Percentiles rank a stretch among this genome's conserved stretches.
These are phyloP conservation scores for Lagenidium giganteum DNA, from an alignment of 352 stramenopile species.

Conservation along the genomic window DNA sequence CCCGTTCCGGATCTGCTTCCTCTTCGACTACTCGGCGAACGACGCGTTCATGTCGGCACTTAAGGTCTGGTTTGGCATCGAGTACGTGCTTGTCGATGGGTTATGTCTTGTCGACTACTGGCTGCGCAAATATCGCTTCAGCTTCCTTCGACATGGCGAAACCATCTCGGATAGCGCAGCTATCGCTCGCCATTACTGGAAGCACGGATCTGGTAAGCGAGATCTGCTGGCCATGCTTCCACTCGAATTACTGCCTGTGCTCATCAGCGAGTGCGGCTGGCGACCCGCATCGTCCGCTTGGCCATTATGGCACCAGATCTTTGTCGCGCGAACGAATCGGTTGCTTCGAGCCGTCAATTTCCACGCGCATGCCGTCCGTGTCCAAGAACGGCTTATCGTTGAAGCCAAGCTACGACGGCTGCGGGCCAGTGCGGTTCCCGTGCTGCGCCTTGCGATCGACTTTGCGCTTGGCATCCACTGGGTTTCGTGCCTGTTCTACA, in stretches of 20 bases:
- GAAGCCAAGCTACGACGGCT: slow-evolving; percentile 27
- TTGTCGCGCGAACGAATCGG: slow-evolving; percentile 42
- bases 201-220: slow-evolving; percentile 34
- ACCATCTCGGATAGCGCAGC: slow-evolving; percentile 21
- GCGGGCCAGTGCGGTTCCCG: slow-evolving; percentile 21
- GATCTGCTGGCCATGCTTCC: slow-evolving; percentile 44
- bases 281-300: slow-evolving; percentile 8
- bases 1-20: slow-evolving; percentile 55
- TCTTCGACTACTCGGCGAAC: slow-evolving; percentile 41
- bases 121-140: slow-evolving; percentile 42
- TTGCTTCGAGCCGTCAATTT: slow-evolving; percentile 49
- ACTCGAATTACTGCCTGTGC: slow-evolving; percentile 29
- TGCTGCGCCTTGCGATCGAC: slow-evolving; percentile 31
- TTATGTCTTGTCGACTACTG: slow-evolving; percentile 39
- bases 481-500: slow-evolving; percentile 29
- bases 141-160: slow-evolving; percentile 32
- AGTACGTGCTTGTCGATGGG: slow-evolving; percentile 46
- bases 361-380: slow-evolving; percentile 30
- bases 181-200: slow-evolving; percentile 41
- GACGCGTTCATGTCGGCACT: slow-evolving; percentile 16
- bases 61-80: slow-evolving; percentile 32
- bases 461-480: slow-evolving; percentile 23
- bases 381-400: slow-evolving; percentile 54
- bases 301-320: slow-evolving; percentile 40
- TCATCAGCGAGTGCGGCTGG: slow-evolving; percentile 10